Conservation (phyloP, 169 alveolate genomes). For the Theileria annulata region DNA sequence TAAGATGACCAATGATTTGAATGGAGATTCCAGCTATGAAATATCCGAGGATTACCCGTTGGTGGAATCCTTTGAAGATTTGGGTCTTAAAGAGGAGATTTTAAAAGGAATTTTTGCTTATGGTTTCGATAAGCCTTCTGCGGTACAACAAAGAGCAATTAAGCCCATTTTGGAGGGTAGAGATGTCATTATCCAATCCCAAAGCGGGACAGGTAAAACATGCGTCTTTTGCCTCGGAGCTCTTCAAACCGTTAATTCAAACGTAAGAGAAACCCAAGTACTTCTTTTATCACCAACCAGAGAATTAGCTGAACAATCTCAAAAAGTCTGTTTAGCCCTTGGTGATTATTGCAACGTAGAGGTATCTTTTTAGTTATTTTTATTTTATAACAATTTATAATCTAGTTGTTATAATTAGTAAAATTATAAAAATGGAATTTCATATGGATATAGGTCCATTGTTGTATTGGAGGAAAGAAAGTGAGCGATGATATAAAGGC, state of each 20-base stretch:
- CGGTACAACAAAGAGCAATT: constrained; percentile 98
- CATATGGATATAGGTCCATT: constrained; percentile 76
- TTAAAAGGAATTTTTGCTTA: constrained; percentile 95
- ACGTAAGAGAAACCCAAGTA: constrained; percentile 85
- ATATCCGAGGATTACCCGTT: constrained; percentile 66
- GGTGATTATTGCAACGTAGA: constrained; percentile 96
- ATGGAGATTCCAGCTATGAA: constrained; percentile 42
- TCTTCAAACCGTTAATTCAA: constrained; percentile 88
- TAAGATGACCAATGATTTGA: constrained; percentile 27
- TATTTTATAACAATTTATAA: constrained; percentile 12
- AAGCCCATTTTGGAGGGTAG: constrained; percentile 95
- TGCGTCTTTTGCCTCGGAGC: constrained; percentile 97
- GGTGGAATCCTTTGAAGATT: constrained; percentile 89
- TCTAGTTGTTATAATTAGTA: constrained; percentile 15
- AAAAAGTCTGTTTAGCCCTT: constrained; percentile 94
- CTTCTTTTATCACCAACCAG: constrained; percentile 95
- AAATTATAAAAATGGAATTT: no score
- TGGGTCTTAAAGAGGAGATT: constrained; percentile 93
- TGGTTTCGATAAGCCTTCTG: constrained; percentile 99
- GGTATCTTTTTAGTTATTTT: background rate
- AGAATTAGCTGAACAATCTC: constrained; percentile 97
- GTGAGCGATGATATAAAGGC: constrained; percentile 95
- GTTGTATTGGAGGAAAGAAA: constrained; percentile 96
- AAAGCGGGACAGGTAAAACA: constrained; percentile 99
- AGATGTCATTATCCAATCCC: constrained; percentile 96